Evolutionary conservation across 1,284 basidiomycete genomes (phyloP).

Genomic region (Rhodotorula sp.): DNA sequence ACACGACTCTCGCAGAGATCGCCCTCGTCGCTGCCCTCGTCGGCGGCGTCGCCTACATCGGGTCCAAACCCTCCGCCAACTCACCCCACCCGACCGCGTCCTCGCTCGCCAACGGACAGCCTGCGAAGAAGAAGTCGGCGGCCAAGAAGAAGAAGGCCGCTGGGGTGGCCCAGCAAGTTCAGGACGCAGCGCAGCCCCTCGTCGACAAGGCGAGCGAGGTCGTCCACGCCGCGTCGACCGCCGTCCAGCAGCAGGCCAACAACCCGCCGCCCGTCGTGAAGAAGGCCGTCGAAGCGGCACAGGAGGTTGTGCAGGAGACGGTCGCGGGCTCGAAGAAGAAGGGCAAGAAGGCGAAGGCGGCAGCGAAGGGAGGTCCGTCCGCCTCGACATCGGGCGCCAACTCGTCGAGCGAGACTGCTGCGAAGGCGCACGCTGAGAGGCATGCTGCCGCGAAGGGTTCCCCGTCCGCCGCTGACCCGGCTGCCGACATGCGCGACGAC

Average conservation of each 20-base stretch:
- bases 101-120: neutral
- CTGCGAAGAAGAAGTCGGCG: neutral
- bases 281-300: neutral
- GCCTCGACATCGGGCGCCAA: neutral
- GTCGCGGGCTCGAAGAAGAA: constrained; percentile 4
- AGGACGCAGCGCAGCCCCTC: neutral
- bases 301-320: neutral
- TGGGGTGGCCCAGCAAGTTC: neutral
- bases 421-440: neutral
- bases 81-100: neutral
- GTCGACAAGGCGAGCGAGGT: neutral
- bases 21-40: constrained; percentile 20
- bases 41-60: constrained; percentile 22
- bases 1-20: constrained; percentile 27
- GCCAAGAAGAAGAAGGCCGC: constrained; percentile 30
- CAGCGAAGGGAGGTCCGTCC: constrained; percentile 2
- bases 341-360: constrained; percentile 11
- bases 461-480: neutral
- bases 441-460: constrained; percentile 2
- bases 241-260: constrained; percentile 4
- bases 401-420: too few relatives aligned
- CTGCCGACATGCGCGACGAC: constrained; percentile 34
- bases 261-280: constrained; percentile 1
- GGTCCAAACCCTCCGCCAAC: neutral
- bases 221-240: constrained; percentile 4